Evolutionary conservation across 768 basidiomycete genomes (phyloP), one percentile per base, ranked within the genome.

Genomic region (Tylopilus subfusipes): DNA sequence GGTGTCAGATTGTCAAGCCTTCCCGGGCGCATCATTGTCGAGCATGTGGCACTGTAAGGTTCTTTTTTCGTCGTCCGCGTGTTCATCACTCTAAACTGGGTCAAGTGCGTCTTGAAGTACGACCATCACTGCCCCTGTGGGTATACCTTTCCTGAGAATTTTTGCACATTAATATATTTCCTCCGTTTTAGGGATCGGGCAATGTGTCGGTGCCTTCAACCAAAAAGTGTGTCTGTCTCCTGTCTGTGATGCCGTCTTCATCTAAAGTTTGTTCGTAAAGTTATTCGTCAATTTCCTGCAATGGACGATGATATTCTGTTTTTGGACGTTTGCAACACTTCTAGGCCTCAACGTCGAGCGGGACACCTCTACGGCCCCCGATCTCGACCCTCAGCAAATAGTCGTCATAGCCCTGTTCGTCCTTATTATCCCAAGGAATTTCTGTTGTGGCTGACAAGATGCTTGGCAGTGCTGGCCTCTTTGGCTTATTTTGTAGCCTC

Each of bases 131-230:
- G 91, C 72, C 91, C 91, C 47, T 93, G 89, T 90, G 68, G 59
- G 85, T 74, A 7, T 19, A 24, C 40, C 36, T 25, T 52, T 50
- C 39, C 14, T 44, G 52, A 31, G 31, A 38, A 16, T 25, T 34
- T n/a, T 9, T 19, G 48, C 42, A 25, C 13, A 39, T 25, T 47
- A 22, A 36, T 51, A 11, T 53, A 50, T 22, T 30, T 22, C 13
- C 11, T 45, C 42, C 39, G 7, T 55, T 38, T 53, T 27, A 83
- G 90, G 93, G 94, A 86, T 98, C 49, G 94, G 94, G 12, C 90
- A 93, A 64, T 98, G 94, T 60, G 91, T 97, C 19, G 94, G 94
- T 12, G 94, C 93, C 48, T 81, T 82, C 36, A 98, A 98, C 66
- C 89, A 95, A 60, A 93, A 93, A 72, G 90, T 88, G 54, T 21